Evolutionary conservation across 768 basidiomycete species (phyloP), one percentile per base, ranked within the genome.

Genomic region (Mycena belliarum): DNA sequence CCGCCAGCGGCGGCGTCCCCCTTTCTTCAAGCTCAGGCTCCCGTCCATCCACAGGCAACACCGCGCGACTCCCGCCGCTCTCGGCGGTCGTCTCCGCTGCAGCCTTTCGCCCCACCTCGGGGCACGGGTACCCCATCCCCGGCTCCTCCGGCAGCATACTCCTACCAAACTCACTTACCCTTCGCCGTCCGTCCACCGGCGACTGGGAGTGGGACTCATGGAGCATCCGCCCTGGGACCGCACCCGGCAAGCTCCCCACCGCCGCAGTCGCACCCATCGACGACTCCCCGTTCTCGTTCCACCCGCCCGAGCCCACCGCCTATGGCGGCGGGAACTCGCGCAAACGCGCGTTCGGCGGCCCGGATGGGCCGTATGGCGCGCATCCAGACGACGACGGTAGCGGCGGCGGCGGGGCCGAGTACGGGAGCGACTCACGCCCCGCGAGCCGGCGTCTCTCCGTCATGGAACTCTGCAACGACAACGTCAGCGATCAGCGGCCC

Each of bases 401-500:
- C 66, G 33, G 66, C 63, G 68, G 66, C 61, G 68, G 67, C 70
- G 78, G 79, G 42, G 85, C 87, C 77, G 86, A 87, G 53, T 87
- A 88, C 73, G 89, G 84, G 23, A 69, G 80, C 63, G 88, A 89
- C 63, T 89, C 87, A 66, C 79, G 90, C 66, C 90, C 90, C 61
- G 85, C 88, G 68, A 89, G 87, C 75, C 82, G 90, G 65, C 76
- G 90, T 59, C 84, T 92, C 82, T 80, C 86, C 72, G 86, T 92
- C 81, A 82, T 91, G 88, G 90, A 92, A 65, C 87, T 92, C 81
- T 91, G 89, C 82, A 90, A 91, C 81, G 88, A 88, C 77, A 70
- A 88, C 77, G 70, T 26, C 55, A 12, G 11, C 25, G 42, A 25
- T n/a, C n/a, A n/a, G 41, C 38, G 42, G 28, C 79, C 77, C 49